These are phyloP conservation scores for Hortiboletus campestris DNA, from an alignment of 768 basidiomycete species.

Conservation along the genomic window DNA sequence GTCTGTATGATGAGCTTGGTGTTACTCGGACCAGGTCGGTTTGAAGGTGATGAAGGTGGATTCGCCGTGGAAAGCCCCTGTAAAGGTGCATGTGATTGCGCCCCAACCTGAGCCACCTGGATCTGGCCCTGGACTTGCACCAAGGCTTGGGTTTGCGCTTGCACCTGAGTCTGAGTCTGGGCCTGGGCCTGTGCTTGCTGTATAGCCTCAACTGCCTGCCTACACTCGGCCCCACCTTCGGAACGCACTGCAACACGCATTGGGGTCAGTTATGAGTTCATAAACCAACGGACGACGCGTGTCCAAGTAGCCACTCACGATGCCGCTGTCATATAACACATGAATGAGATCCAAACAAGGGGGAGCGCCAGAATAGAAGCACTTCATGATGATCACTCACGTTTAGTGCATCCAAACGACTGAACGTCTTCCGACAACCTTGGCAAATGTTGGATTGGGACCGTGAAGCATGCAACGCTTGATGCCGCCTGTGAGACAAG, in stretches of 20 bases:
- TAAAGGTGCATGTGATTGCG: slow-evolving; percentile 21
- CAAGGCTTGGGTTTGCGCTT: slow-evolving; percentile 17
- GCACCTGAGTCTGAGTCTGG: slow-evolving; percentile 25
- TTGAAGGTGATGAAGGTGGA: slow-evolving; percentile 19
- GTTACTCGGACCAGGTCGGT: slow-evolving; percentile 25
- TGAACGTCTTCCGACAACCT: slow-evolving; percentile 94
- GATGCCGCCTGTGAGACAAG: slow-evolving; percentile 63
- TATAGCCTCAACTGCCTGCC: slow-evolving; percentile 41
- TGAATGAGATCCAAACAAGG: slow-evolving; percentile 25
- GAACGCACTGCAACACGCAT: slow-evolving; percentile 61
- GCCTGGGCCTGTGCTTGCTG: slow-evolving; percentile 33
- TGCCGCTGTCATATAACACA: slow-evolving; percentile 56
- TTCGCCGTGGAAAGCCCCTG: slow-evolving; percentile 23
- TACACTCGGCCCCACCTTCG: slow-evolving; percentile 80
- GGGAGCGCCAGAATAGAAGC: slow-evolving; percentile 24
- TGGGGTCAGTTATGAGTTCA: slow-evolving; percentile 26
- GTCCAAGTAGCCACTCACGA: slow-evolving; percentile 48
- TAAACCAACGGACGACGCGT: slow-evolving; percentile 21
- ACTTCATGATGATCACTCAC: slow-evolving; percentile 53
- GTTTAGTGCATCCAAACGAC: slow-evolving; percentile 89
- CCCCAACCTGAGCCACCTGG: slow-evolving; percentile 21
- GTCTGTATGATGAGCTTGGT: slow-evolving; percentile 14
- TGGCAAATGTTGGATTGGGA: slow-evolving; percentile 83
- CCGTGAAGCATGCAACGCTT: slow-evolving; percentile 83
- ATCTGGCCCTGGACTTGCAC: slow-evolving; percentile 21